Evolutionary conservation across 2,329 filamentous ascomycete species (phyloP).

Genomic region (Beauveria australis): DNA sequence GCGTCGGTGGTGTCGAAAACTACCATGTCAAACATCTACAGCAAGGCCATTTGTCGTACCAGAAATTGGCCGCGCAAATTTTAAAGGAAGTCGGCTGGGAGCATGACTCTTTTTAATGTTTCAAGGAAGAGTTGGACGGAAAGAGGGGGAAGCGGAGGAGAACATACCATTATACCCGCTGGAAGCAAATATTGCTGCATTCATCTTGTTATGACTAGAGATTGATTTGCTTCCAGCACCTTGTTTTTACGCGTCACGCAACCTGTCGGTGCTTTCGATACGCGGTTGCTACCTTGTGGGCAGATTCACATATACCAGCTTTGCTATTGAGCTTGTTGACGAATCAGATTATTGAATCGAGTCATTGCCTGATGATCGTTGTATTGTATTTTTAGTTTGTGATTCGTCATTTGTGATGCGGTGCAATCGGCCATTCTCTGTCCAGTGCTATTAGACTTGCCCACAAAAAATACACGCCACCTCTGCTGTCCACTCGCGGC

Average conservation of each 20-base stretch:
- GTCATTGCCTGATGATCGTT: neutral
- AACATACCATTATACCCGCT: constrained; percentile 5
- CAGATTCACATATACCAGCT: neutral
- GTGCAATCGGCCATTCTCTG: too few relatives aligned
- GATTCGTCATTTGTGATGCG: too few relatives aligned
- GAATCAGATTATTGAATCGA: neutral
- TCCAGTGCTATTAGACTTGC: too few relatives aligned
- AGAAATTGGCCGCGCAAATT: constrained; percentile 57
- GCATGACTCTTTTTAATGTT: constrained; percentile 39
- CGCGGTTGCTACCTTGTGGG: neutral
- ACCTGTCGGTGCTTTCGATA: neutral
- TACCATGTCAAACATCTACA: constrained; percentile 58
- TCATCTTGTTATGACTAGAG: constrained; percentile 7
- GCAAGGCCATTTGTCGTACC: constrained; percentile 63
- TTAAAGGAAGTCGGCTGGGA: constrained; percentile 62
- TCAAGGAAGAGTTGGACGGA: neutral
- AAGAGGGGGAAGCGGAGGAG: neutral
- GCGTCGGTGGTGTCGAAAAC: constrained; percentile 59
- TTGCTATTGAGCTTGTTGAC: neutral
- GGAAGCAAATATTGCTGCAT: constrained; percentile 7
- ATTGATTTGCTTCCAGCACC: constrained; percentile 8
- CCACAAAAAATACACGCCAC: too few relatives aligned
- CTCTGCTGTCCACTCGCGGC: too few relatives aligned
- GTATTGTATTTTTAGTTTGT: too few relatives aligned
- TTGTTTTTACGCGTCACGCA: neutral